Conservation (phyloP, 2,329 filamentous ascomycete genomes). For the Fusarium guadeloupense region DNA sequence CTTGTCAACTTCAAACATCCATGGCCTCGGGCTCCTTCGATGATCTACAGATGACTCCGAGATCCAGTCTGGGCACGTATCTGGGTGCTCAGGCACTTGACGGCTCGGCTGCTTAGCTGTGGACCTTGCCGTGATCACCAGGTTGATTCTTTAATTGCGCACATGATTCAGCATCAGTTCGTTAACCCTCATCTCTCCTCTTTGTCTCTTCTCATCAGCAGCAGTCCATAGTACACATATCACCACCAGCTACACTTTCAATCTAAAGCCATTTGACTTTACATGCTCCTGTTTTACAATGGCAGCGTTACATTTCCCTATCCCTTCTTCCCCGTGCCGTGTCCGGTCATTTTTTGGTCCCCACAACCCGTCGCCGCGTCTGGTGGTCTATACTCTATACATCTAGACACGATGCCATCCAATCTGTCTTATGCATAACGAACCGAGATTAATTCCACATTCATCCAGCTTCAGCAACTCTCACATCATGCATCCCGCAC, state of each 20-base stretch:
- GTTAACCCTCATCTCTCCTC: conserved; percentile 5
- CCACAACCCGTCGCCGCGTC: conserved; percentile 17
- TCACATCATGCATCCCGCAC: no score
- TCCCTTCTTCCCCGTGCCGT: conserved; percentile 11
- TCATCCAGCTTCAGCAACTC: background rate
- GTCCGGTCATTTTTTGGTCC: conserved; percentile 6
- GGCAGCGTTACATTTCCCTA: conserved; percentile 29
- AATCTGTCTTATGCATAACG: conserved; percentile 9
- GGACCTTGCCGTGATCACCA: background rate
- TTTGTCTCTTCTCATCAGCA: background rate
- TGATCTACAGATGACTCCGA: conserved; percentile 31
- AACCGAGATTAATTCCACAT: conserved; percentile 14
- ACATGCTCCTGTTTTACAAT: conserved; percentile 16
- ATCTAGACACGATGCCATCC: conserved; percentile 31
- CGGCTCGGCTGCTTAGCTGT: background rate
- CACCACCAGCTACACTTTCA: conserved; percentile 11
- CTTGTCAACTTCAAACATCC: conserved; percentile 2
- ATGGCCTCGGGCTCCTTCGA: conserved; percentile 11
- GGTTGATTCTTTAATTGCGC: background rate
- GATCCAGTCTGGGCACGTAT: conserved; percentile 19
- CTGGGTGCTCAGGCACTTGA: conserved; percentile 3
- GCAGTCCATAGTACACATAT: conserved; percentile 7
- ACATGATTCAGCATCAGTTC: background rate
- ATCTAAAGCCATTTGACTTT: conserved; percentile 11
- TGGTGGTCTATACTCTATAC: conserved; percentile 33